Evolutionary conservation across 805 yeast genomes (phyloP).

Genomic region (Hanseniaspora lachancei): DNA sequence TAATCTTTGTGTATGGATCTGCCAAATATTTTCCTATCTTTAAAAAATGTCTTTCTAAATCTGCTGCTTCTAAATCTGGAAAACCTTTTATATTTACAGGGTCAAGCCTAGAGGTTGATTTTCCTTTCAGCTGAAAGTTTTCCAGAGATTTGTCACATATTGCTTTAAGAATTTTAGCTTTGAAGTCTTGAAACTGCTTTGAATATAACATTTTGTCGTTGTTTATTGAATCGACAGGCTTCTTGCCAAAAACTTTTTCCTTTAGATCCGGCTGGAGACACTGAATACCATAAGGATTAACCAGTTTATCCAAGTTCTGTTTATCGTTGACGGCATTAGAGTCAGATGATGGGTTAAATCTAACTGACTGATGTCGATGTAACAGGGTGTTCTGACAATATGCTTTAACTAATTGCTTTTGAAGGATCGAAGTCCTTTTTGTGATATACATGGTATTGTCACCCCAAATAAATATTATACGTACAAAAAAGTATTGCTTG

Average conservation of each 20-base stretch:
- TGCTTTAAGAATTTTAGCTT: constrained; percentile 16
- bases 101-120: constrained; percentile 46
- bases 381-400: not conserved
- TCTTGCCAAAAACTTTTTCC: constrained; percentile 37
- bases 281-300: constrained; percentile 73
- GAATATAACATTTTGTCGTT: constrained; percentile 17
- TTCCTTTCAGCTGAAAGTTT: constrained; percentile 59
- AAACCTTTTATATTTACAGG: constrained; percentile 45
- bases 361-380: not conserved
- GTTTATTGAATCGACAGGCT: constrained; percentile 19
- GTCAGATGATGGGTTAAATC: not conserved
- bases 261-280: constrained; percentile 51
- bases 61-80: constrained; percentile 61
- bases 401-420: not conserved
- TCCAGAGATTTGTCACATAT: constrained; percentile 49
- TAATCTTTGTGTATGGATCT: constrained; percentile 36
- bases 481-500: no score
- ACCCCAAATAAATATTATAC: no score
- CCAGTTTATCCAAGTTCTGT: constrained; percentile 8
- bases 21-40: constrained; percentile 48
- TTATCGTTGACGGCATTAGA: not conserved
- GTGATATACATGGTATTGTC: not conserved
- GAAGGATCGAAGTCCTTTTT: not conserved
- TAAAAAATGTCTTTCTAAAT: constrained; percentile 76
- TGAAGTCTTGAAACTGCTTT: constrained; percentile 27